Evolutionary conservation across 495 filamentous ascomycete species (phyloP), one percentile per base, ranked within the genome.

Genomic region (Trypethelium eluteriae): DNA sequence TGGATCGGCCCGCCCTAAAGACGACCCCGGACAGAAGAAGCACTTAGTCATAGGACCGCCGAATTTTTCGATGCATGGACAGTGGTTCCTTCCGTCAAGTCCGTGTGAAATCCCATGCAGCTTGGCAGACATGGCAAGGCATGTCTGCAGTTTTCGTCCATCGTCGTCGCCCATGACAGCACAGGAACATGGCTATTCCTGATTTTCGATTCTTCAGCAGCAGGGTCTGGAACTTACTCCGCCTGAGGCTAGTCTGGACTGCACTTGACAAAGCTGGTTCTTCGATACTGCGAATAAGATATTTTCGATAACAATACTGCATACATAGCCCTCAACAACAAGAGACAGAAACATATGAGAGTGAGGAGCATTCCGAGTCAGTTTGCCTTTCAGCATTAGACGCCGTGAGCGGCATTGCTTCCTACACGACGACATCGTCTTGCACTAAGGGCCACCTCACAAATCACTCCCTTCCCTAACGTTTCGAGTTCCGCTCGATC

Each of bases 341-440:
- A 59, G 53, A 36, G 53, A 36, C 53, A 59, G 53, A 59, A 36
- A 59, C 53, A 18, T 59, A 59, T 59, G 36, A 59, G 53, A 59
- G 53, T 59, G 53, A 59, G 11, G 49, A 53, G 49, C 49, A 14
- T 59, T 59, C 32, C 32, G 32, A 36, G 53, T 59, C 53, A 59
- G 25, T 59, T 59, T 59, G 18, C 36, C 53, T 59, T 59, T 59
- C 5, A 36, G 53, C 53, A 59, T 59, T 59, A 59, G 53, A 35
- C 2, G 32, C 32, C 53, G 53, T 59, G 32, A 59, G 53, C 53
- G 53, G 53, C 32, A 59, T 36, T 59, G 53, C 32, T 59, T 59
- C 53, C 53, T 59, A 59, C 53, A 59, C 53, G 53, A 59, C 4
- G 53, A 59, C 53, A 59, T 59, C 53, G 53, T 59, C 53, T 59